Evolutionary conservation across 495 filamentous ascomycete species (phyloP).

Genomic region (Alectoria sarmentosa): DNA sequence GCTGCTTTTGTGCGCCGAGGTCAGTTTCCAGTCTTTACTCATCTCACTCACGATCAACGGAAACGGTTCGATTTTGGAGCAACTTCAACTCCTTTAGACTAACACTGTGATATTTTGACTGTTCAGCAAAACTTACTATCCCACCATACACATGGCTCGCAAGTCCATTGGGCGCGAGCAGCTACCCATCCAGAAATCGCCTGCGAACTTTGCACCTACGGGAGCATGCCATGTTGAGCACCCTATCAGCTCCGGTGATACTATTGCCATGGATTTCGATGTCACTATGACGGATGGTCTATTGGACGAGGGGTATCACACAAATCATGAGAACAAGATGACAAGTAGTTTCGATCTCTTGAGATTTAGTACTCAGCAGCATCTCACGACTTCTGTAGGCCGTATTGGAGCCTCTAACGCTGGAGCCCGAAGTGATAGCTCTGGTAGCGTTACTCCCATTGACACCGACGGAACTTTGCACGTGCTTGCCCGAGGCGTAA

Average conservation of each 20-base stretch:
- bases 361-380: background rate
- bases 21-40: too few species aligned
- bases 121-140: background rate
- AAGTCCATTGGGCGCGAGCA: slow-evolving; percentile 12
- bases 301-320: background rate
- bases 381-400: background rate
- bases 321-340: background rate
- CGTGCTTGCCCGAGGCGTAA: slow-evolving; percentile 35
- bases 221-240: background rate
- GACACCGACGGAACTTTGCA: slow-evolving; percentile 25
- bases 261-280: slow-evolving; percentile 11
- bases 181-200: background rate
- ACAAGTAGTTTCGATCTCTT: background rate
- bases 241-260: slow-evolving; percentile 15
- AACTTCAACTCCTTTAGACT: too few species aligned
- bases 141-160: slow-evolving; percentile 10
- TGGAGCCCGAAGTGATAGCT: background rate
- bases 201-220: background rate
- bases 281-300: slow-evolving; percentile 3
- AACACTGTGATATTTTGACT: too few species aligned
- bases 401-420: background rate
- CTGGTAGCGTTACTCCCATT: background rate
- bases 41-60: too few species aligned
- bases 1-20: too few species aligned
- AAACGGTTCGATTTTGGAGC: too few species aligned